Conservation (phyloP, 2,329 filamentous ascomycete species). For the Pestalotiopsis sp. region DNA sequence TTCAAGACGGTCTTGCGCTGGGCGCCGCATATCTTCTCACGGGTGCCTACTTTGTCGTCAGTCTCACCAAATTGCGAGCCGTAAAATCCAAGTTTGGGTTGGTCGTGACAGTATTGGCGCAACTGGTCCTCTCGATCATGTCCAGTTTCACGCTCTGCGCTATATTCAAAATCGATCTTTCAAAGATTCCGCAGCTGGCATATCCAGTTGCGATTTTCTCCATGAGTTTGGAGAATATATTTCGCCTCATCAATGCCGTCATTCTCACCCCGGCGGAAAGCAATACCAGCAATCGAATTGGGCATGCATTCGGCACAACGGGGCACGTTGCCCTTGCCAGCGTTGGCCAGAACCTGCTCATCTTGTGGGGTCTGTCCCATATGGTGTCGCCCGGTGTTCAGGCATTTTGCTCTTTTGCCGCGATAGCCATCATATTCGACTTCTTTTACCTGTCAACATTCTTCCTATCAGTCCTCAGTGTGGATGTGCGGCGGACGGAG, state of each 20-base stretch:
- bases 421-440: constrained; percentile 74
- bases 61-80: constrained; percentile 68
- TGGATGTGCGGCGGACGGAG: constrained; percentile 76
- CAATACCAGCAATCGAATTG: constrained; percentile 67
- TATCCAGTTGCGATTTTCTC: constrained; percentile 77
- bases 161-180: constrained; percentile 72
- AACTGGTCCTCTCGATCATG: constrained; percentile 71
- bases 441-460: constrained; percentile 79
- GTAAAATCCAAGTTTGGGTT: constrained; percentile 76
- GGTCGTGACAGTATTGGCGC: constrained; percentile 67
- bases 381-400: constrained; percentile 70
- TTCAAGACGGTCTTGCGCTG: constrained; percentile 63
- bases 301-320: constrained; percentile 72
- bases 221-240: constrained; percentile 78
- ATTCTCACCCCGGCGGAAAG: constrained; percentile 70
- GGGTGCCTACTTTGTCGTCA: constrained; percentile 64
- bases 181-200: constrained; percentile 69
- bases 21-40: constrained; percentile 65
- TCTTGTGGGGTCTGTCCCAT: constrained; percentile 65
- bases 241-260: constrained; percentile 75
- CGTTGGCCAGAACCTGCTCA: constrained; percentile 66
- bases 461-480: constrained; percentile 75
- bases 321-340: constrained; percentile 69
- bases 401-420: constrained; percentile 75
- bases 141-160: constrained; percentile 81